phyloP scores from a whole-genome alignment of 768 basidiomycete genomes.

The Pleurotus tuber-regium region DNA sequence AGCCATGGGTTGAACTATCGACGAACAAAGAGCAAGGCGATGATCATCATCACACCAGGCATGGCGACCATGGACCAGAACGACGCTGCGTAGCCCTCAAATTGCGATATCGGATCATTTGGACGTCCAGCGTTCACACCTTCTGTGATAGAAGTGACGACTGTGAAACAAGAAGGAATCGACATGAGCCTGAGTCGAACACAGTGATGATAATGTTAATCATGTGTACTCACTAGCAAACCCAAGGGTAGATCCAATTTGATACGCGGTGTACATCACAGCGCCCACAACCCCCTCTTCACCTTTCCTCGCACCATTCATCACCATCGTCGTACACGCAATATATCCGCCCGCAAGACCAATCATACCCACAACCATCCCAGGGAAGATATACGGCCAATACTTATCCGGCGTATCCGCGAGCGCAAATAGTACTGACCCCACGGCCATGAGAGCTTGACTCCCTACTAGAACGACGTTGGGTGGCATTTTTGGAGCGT shows the following conservation, averaged over 20 bases:
- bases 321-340: conserved; percentile 13
- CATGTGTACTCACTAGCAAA: conserved; percentile 6
- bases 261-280: conserved; percentile 13
- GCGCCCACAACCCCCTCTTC: conserved; percentile 15
- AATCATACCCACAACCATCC: conserved; percentile 40
- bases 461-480: conserved; percentile 34
- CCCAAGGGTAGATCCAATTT: conserved; percentile 12
- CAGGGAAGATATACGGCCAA: conserved; percentile 45
- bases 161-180: not conserved
- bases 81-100: not conserved
- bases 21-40: not conserved
- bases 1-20: not conserved
- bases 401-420: conserved; percentile 35
- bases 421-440: conserved; percentile 36
- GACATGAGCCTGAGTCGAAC: not conserved
- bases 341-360: conserved; percentile 39
- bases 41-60: not conserved
- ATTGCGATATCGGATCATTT: not conserved
- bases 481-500: not conserved
- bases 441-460: conserved; percentile 29
- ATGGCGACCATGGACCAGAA: conserved; percentile 3
- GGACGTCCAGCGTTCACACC: not conserved
- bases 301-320: conserved; percentile 11
- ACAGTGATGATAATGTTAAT: not conserved
- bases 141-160: not conserved